These are phyloP conservation scores for Bipolaris cookei DNA, from an alignment of 2,329 filamentous ascomycete genomes.

Conservation along the genomic window DNA sequence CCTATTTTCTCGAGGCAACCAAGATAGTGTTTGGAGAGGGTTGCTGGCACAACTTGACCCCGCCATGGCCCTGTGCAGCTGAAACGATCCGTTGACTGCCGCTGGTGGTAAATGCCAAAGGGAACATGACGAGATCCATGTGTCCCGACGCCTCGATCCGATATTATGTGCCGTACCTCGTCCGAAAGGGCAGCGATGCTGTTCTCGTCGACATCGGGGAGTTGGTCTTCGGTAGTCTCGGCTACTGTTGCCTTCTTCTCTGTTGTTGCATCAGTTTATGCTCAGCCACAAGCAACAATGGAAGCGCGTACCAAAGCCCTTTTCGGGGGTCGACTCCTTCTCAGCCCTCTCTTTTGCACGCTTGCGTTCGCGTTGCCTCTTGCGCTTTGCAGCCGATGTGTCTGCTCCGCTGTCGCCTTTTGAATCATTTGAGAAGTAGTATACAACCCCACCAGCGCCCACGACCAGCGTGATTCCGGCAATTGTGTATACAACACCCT, in stretches of 20 bases:
- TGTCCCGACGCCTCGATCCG: background rate
- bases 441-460: constrained; percentile 88
- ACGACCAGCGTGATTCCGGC: constrained; percentile 92
- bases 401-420: constrained; percentile 46
- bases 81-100: background rate
- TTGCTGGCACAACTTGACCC: background rate
- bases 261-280: constrained; percentile 35
- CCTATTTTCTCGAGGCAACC: background rate
- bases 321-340: constrained; percentile 56
- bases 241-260: constrained; percentile 49
- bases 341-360: constrained; percentile 77
- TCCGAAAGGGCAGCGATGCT: constrained; percentile 53
- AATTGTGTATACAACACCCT: constrained; percentile 93
- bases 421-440: constrained; percentile 73
- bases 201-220: constrained; percentile 58
- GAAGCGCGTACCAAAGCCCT: constrained; percentile 40
- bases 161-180: constrained; percentile 35
- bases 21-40: too few species aligned
- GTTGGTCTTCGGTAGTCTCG: constrained; percentile 52
- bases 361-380: constrained; percentile 87
- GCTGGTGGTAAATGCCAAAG: background rate
- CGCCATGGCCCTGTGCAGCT: background rate
- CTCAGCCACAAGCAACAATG: too few species aligned
- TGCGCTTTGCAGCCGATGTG: constrained; percentile 63
- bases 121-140: background rate